Evolutionary conservation across 495 filamentous ascomycete genomes (phyloP).

Genomic region (Cetradonia linearis): DNA sequence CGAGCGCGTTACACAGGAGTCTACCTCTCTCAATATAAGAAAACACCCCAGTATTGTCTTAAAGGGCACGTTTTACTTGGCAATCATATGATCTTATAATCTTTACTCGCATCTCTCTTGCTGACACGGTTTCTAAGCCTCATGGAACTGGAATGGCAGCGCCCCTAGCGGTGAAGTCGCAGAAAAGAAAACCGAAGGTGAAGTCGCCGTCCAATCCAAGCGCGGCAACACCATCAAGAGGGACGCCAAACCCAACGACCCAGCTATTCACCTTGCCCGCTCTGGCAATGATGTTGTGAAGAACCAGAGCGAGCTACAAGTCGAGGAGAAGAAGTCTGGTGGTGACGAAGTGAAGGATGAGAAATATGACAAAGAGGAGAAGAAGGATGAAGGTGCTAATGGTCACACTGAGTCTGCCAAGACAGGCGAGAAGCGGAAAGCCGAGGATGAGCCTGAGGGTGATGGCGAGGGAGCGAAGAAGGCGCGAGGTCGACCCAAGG

Average conservation of each 20-base stretch:
- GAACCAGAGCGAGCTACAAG: slow-evolving; percentile 42
- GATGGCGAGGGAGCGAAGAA: slow-evolving; percentile 34
- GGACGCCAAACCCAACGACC: slow-evolving; percentile 46
- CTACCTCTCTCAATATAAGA: neutral
- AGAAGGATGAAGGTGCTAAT: slow-evolving; percentile 10
- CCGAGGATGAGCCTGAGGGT: slow-evolving; percentile 22
- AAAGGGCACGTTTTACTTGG: neutral
- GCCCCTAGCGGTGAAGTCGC: slow-evolving; percentile 45
- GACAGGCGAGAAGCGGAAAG: slow-evolving; percentile 16
- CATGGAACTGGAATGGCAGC: slow-evolving; percentile 47
- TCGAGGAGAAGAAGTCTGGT: slow-evolving; percentile 32
- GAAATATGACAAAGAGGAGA: slow-evolving; percentile 20
- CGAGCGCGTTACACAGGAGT: neutral
- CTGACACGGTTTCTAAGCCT: slow-evolving; percentile 31
- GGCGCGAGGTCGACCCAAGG: slow-evolving; percentile 35
- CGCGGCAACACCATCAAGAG: slow-evolving; percentile 52
- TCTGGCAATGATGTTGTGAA: slow-evolving; percentile 58
- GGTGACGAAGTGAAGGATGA: slow-evolving; percentile 23
- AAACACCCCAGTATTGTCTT: neutral
- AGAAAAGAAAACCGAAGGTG: slow-evolving; percentile 48
- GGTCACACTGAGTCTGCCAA: slow-evolving; percentile 14
- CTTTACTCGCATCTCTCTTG: neutral
- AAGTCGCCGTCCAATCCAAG: slow-evolving; percentile 47
- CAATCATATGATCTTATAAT: neutral
- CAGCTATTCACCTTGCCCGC: slow-evolving; percentile 46